Conservation (phyloP, 139 green algal genomes). For the Picochlorum sp. region DNA sequence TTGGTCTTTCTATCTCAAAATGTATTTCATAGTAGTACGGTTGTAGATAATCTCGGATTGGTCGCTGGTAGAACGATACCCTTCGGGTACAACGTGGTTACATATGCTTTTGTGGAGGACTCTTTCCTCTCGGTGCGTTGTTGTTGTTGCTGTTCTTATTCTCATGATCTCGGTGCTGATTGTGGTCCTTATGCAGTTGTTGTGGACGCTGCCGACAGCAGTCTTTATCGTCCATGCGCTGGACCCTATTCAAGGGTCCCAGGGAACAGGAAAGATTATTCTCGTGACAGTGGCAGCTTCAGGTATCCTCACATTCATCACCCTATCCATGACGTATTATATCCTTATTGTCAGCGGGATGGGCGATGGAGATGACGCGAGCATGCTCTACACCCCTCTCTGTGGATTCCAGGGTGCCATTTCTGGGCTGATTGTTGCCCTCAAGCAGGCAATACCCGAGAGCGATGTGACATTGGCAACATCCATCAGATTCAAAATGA, state of each 20-base stretch:
- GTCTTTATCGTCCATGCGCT: constrained; percentile 19
- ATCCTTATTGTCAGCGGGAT: not conserved
- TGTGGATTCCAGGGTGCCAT: constrained; percentile 80
- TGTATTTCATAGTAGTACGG: not conserved
- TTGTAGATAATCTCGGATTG: constrained; percentile 17
- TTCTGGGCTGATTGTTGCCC: constrained; percentile 70
- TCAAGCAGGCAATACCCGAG: constrained; percentile 90
- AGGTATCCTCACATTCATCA: constrained; percentile 45
- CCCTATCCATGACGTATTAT: constrained; percentile 55
- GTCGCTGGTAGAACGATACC: constrained; percentile 25
- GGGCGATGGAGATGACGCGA: not conserved
- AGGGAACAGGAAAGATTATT: constrained; percentile 74
- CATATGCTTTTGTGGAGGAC: constrained; percentile 25
- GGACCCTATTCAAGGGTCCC: constrained; percentile 74
- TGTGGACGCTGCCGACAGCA: not conserved
- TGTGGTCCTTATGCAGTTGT: not conserved
- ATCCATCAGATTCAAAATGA: constrained; percentile 56
- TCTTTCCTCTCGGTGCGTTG: constrained; percentile 20
- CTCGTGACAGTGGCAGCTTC: constrained; percentile 35
- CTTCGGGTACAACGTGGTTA: constrained; percentile 32
- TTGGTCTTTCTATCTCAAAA: not conserved
- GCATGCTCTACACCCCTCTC: constrained; percentile 49
- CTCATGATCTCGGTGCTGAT: no score
- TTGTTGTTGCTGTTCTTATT: no score
- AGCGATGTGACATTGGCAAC: constrained; percentile 66